Conservation (phyloP, 306 rosid genomes). For the Cucumis hystrix region DNA sequence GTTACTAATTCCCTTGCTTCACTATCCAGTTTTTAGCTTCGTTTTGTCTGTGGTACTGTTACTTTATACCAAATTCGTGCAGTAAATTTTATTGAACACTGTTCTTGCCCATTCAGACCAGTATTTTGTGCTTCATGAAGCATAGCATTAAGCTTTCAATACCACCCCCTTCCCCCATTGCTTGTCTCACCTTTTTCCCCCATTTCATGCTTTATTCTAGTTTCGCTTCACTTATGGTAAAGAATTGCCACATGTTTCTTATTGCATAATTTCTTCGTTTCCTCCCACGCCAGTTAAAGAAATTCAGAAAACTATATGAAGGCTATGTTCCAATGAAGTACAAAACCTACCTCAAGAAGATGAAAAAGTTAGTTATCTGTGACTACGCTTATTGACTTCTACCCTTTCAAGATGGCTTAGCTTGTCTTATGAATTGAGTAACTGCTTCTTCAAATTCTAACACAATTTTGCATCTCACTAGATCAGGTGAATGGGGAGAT, state of each 20-base stretch:
- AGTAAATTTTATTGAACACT: not conserved
- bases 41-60: not conserved
- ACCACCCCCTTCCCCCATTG: not conserved
- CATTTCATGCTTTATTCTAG: not conserved
- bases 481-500: conserved; percentile 99
- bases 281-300: conserved; percentile 52
- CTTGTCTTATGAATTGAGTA: conserved; percentile 12
- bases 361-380: conserved; percentile 76
- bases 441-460: conserved; percentile 18
- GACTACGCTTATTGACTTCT: conserved; percentile 19
- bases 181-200: not conserved
- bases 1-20: not conserved
- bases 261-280: conserved; percentile 4
- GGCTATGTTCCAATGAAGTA: conserved; percentile 84
- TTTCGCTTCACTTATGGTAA: not conserved
- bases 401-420: conserved; percentile 9
- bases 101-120: not conserved
- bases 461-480: conserved; percentile 22
- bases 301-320: conserved; percentile 62
- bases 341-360: conserved; percentile 62
- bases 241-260: not conserved
- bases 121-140: not conserved
- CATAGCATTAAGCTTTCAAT: not conserved
- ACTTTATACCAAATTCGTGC: not conserved
- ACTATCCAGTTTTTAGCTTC: not conserved